A percentile compares a stretch with the other conserved stretches of the same genome.
These are phyloP conservation scores for Pythium myriotylum DNA, from an alignment of 352 stramenopile species.

Conservation along the genomic window DNA sequence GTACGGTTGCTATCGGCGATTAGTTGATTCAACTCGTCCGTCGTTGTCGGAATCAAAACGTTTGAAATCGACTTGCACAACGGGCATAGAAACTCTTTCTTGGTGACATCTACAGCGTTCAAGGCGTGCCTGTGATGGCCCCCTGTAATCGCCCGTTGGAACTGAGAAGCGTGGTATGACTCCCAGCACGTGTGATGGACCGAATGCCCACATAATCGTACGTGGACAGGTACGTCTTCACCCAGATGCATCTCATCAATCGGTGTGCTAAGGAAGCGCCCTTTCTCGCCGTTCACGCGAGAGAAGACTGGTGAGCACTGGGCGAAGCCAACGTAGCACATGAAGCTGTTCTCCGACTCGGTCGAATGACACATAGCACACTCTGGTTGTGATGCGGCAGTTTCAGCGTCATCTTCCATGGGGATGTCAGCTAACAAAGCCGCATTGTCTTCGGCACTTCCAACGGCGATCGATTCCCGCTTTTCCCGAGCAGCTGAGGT, in stretches of 20 bases:
- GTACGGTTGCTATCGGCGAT: conserved; percentile 15
- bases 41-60: conserved; percentile 91
- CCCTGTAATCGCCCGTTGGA: conserved; percentile 92
- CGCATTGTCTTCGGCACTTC: conserved; percentile 36
- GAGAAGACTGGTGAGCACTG: conserved; percentile 80
- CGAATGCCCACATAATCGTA: conserved; percentile 93
- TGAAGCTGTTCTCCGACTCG: conserved; percentile 78
- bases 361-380: conserved; percentile 88
- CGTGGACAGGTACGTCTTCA: conserved; percentile 79
- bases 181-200: conserved; percentile 96
- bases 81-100: conserved; percentile 97
- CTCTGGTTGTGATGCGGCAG: conserved; percentile 42
- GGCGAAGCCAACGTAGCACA: conserved; percentile 87
- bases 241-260: conserved; percentile 88
- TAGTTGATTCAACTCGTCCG: conserved; percentile 49
- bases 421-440: conserved; percentile 34
- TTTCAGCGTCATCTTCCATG: conserved; percentile 43
- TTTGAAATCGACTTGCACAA: conserved; percentile 98
- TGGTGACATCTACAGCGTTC: conserved; percentile 95
- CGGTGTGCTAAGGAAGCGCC: conserved; percentile 62
- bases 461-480: conserved; percentile 26
- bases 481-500: neutral
- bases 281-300: conserved; percentile 64
- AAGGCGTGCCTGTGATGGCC: conserved; percentile 91
- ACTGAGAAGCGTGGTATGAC: conserved; percentile 94